Conservation (phyloP, 179 eudicot species). For the Gypsophila paniculata region DNA sequence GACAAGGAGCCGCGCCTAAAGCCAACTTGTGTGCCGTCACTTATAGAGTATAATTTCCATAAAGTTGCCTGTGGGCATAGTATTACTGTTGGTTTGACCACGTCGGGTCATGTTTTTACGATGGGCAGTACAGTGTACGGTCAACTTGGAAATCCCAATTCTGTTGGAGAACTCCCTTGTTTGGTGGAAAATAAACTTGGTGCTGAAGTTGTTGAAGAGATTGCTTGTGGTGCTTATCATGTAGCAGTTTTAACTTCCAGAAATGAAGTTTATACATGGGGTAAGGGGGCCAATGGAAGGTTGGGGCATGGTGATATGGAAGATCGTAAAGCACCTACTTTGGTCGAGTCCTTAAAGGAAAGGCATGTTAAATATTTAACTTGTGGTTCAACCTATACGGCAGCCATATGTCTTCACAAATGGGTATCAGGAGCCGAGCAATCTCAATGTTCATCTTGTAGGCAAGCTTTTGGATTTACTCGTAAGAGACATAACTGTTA, state of each 20-base stretch:
- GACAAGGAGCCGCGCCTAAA: conserved; percentile 77
- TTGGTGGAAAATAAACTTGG: conserved; percentile 68
- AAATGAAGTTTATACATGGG: conserved; percentile 92
- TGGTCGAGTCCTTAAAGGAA: conserved; percentile 78
- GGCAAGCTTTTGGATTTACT: conserved; percentile 88
- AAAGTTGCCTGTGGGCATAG: conserved; percentile 92
- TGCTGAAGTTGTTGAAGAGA: conserved; percentile 62
- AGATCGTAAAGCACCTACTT: conserved; percentile 72
- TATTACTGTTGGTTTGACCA: conserved; percentile 75
- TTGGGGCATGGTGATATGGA: conserved; percentile 87
- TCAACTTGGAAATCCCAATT: conserved; percentile 70
- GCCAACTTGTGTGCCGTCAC: conserved; percentile 86
- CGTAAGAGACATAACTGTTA: conserved; percentile 91
- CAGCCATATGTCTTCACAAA: conserved; percentile 86
- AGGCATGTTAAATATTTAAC: conserved; percentile 72
- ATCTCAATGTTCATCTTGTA: conserved; percentile 83
- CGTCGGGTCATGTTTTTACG: conserved; percentile 67
- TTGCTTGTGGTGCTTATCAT: conserved; percentile 84
- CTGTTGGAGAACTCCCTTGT: conserved; percentile 81
- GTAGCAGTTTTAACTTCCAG: conserved; percentile 74
- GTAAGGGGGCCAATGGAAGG: conserved; percentile 93
- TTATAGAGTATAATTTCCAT: conserved; percentile 72
- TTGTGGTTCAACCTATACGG: conserved; percentile 76
- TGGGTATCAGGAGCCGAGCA: conserved; percentile 97
- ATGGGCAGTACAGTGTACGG: conserved; percentile 97